phyloP scores from a whole-genome alignment of 345 rosid genomes.

The Eucalyptus tenuipes region DNA sequence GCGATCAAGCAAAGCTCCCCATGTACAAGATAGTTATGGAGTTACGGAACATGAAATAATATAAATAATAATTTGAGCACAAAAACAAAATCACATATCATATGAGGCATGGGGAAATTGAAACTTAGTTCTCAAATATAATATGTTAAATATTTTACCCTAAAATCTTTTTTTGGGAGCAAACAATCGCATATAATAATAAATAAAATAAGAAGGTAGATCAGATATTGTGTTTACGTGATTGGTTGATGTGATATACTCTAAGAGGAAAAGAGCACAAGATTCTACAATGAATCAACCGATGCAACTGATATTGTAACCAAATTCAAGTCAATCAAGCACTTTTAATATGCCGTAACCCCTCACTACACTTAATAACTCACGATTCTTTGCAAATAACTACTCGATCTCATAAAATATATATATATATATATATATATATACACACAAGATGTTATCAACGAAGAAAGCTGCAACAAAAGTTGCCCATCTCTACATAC shows the following conservation, averaged over 20 bases:
- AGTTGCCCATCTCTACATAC: neutral
- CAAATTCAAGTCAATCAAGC: accelerated
- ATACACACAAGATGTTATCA: neutral
- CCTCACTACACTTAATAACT: too few relatives aligned
- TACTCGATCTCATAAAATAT: neutral
- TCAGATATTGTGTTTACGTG: neutral
- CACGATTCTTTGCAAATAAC: too few relatives aligned
- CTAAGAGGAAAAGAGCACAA: accelerated
- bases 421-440: too few relatives aligned
- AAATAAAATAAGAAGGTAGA: neutral
- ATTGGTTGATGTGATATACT: neutral
- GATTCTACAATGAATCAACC: neutral
- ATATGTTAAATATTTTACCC: neutral
- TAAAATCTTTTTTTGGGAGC: neutral
- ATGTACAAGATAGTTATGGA: neutral
- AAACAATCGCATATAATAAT: neutral
- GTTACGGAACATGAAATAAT: neutral
- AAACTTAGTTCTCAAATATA: neutral
- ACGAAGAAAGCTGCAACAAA: neutral
- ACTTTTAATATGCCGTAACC: too few relatives aligned
- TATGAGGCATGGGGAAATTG: neutral
- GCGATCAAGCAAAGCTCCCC: neutral
- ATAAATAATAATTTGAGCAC: neutral
- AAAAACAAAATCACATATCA: neutral
- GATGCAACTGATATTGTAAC: accelerated